Evolutionary conservation across 495 filamentous ascomycete species (phyloP).

Genomic region (Parathielavia appendiculata): DNA sequence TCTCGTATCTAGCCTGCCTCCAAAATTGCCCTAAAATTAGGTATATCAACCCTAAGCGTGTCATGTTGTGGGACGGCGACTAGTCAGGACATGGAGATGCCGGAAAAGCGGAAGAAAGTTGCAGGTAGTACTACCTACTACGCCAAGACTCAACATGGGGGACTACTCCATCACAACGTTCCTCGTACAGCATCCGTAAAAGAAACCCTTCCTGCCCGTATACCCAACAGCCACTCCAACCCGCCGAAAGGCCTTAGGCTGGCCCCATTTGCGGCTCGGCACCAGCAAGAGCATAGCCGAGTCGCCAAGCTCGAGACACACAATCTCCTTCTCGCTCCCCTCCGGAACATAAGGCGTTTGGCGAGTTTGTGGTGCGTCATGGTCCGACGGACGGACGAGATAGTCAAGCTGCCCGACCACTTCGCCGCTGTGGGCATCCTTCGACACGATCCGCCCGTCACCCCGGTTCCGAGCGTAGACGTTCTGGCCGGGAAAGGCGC

Average conservation of each 20-base stretch:
- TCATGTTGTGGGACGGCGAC: no score
- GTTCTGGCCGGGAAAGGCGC: conserved; percentile 17
- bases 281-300: conserved; percentile 31
- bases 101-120: no score
- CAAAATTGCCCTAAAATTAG: no score
- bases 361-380: background rate
- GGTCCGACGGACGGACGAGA: background rate
- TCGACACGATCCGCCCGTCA: conserved; percentile 26
- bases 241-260: conserved; percentile 18
- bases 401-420: conserved; percentile 33
- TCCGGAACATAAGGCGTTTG: conserved; percentile 17
- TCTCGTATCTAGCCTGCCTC: no score
- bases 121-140: no score
- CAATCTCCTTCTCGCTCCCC: conserved; percentile 25
- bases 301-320: conserved; percentile 32
- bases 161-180: conserved; percentile 1
- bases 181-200: conserved; percentile 28
- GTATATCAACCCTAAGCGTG: no score
- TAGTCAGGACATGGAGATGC: no score
- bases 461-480: conserved; percentile 21
- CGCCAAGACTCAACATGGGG: no score
- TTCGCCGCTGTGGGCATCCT: conserved; percentile 30
- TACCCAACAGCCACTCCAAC: conserved; percentile 30
- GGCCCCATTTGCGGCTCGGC: background rate
- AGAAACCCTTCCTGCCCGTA: conserved; percentile 26